A percentile compares a stretch with the other conserved stretches of the same genome.
Conservation (phyloP, 768 basidiomycete genomes). For the Melanogaster broomeanus region DNA sequence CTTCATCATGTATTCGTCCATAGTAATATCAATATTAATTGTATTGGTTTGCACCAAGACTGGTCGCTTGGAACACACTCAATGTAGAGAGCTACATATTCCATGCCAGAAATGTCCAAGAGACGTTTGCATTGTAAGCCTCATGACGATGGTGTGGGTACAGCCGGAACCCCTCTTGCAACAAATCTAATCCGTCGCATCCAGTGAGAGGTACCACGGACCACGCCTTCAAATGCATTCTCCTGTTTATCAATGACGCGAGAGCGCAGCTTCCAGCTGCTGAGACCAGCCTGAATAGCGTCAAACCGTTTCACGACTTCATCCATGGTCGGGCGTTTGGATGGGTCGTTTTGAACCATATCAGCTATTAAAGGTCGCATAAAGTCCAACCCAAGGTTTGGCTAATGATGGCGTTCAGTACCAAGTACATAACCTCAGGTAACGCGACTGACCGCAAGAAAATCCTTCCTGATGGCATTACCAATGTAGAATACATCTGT, state of each 20-base stretch:
- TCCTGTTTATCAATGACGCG: conserved; percentile 22
- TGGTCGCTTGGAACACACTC: not conserved
- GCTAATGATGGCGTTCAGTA: not conserved
- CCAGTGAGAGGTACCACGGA: conserved; percentile 24
- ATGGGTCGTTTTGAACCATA: conserved; percentile 26
- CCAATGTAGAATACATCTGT: conserved; percentile 48
- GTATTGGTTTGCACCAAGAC: too few species aligned
- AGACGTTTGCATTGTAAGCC: too few species aligned
- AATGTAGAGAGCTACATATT: too few species aligned
- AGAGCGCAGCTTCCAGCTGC: conserved; percentile 25
- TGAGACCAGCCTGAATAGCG: conserved; percentile 2
- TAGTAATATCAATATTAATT: too few species aligned
- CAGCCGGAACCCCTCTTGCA: conserved; percentile 7
- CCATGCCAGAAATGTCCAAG: too few species aligned
- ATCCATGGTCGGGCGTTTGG: conserved; percentile 23
- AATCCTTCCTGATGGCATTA: conserved; percentile 35
- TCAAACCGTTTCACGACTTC: conserved; percentile 21
- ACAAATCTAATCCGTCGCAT: conserved; percentile 18
- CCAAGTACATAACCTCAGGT: too few species aligned
- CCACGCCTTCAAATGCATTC: conserved; percentile 9
- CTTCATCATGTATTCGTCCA: too few species aligned
- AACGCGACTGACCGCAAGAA: conserved; percentile 30
- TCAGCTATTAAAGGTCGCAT: conserved; percentile 15
- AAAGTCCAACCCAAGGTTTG: conserved; percentile 19
- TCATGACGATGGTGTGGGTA: conserved; percentile 3